Base-by-base conservation (phyloP, 768 basidiomycete genomes). In the Boletellus ananas region DNA sequence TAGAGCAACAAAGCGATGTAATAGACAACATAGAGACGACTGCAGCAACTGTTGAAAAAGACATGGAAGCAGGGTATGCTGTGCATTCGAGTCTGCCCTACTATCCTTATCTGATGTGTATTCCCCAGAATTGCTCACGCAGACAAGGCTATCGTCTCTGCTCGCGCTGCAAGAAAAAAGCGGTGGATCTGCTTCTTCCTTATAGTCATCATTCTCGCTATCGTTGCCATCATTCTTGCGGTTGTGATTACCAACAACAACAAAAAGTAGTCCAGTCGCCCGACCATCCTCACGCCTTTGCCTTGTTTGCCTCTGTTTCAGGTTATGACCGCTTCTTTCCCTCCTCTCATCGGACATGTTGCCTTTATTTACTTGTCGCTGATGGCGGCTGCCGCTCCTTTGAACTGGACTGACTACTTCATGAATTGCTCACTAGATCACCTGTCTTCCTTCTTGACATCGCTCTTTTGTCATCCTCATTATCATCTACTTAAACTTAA, bases 181-280 rank as follows among this genome's bases (percentile, higher is more conserved):
- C 84, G 94, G 61, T 96, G 94, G 93, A 94, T 95, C 66, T 97
- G 94, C 73, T 95, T 95, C 77, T 65, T 82, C 70, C 81, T 92
- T 52, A 63, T 70, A 49, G 61, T 94, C 49, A 62, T 90, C 50
- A 61, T 93, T 47, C 73, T 86, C 51, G 79, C 84, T 55, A 79
- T 90, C 42, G 74, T 82, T 39, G 84, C 79, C 39, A 75, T 87
- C 45, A 73, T 90, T 27, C 72, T 79, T 23, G 83, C 78, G 6
- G 74, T 83, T 29, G 76, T 85, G 23, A 69, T 80, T 18, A 76
- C 70, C 38, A 73, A 77, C 43, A 72, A 76, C 57, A 71, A 63
- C 39, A 65, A 70, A 45, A 75, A 76, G 40, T 58, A 58, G 50
- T 31, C 45, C 29, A 29, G 31, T 51, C 25, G 36, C 20, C n/a